Conservation (phyloP, 1,139 yeast genomes). For the Saccharomycopsis crataegensis region DNA sequence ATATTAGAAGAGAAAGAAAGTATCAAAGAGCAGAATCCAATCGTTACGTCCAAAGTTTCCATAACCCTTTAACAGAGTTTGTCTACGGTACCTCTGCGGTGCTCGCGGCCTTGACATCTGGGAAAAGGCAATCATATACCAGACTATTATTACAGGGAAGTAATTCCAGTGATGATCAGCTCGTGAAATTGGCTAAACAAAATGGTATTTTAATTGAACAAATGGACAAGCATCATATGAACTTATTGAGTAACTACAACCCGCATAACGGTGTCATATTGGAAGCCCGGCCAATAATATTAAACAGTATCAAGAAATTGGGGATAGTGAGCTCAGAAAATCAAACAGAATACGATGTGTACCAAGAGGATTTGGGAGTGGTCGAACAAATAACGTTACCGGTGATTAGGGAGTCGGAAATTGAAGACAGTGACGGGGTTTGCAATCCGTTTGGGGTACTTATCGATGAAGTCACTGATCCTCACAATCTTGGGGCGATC, state of each 20-base stretch:
- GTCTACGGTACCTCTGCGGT: conserved; percentile 76
- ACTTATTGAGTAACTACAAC: conserved; percentile 54
- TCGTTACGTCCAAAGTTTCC: not conserved
- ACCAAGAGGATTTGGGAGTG: no score
- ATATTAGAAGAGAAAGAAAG: not conserved
- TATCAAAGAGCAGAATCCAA: not conserved
- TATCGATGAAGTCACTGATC: conserved; percentile 80
- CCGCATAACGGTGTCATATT: conserved; percentile 80
- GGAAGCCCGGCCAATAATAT: conserved; percentile 53
- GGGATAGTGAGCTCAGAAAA: conserved; percentile 26
- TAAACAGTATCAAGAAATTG: conserved; percentile 36
- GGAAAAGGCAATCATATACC: conserved; percentile 46
- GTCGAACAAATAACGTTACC: conserved; percentile 1
- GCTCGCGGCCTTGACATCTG: conserved; percentile 49
- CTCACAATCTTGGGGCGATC: conserved; percentile 86
- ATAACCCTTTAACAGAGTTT: conserved; percentile 53
- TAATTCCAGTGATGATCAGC: conserved; percentile 24
- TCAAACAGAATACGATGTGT: conserved; percentile 20
- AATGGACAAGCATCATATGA: conserved; percentile 49
- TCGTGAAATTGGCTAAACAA: conserved; percentile 40
- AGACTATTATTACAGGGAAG: conserved; percentile 36
- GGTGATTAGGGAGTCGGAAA: conserved; percentile 17
- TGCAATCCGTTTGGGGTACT: conserved; percentile 61
- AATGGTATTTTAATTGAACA: conserved; percentile 37
- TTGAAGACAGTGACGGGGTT: not conserved